These are phyloP conservation scores for Colletotrichum lindemuthianum DNA, from an alignment of 2,329 filamentous ascomycete genomes.

Conservation along the genomic window DNA sequence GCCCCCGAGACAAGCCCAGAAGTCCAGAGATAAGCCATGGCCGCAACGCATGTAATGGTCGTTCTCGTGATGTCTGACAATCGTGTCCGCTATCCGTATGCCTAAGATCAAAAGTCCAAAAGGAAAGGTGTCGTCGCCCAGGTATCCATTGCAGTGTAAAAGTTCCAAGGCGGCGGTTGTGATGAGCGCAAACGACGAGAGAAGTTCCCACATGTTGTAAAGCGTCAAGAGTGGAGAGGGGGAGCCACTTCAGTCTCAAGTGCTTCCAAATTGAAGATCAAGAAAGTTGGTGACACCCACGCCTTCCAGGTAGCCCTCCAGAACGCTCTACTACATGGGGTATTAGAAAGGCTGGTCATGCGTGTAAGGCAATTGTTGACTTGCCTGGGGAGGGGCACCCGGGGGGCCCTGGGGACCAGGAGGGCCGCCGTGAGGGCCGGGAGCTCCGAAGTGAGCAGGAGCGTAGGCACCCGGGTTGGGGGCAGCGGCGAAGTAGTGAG, in stretches of 20 bases:
- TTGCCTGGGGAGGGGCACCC: constrained; percentile 44
- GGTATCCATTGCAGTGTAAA: constrained; percentile 36
- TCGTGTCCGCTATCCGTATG: constrained; percentile 37
- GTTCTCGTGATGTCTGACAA: constrained; percentile 35
- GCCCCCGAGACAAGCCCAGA: constrained; percentile 31
- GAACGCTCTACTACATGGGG: constrained; percentile 23
- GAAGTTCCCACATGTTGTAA: constrained; percentile 15
- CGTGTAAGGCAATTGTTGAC: neutral
- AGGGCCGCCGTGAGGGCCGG: constrained; percentile 54
- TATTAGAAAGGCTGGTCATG: constrained; percentile 8
- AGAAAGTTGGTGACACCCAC: neutral
- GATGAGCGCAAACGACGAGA: constrained; percentile 26
- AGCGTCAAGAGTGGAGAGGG: constrained; percentile 29
- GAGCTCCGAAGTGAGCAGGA: constrained; percentile 59
- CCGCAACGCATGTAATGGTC: constrained; percentile 33
- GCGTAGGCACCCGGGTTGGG: constrained; percentile 55
- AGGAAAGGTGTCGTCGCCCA: constrained; percentile 34
- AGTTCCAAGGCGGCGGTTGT: constrained; percentile 29
- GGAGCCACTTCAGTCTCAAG: constrained; percentile 1
- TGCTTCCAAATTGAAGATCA: neutral
- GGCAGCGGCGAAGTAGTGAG: constrained; percentile 58
- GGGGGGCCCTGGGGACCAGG: constrained; percentile 49
- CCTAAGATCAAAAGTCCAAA: constrained; percentile 37
- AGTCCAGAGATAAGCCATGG: constrained; percentile 27
- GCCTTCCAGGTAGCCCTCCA: constrained; percentile 17